Evolutionary conservation across 2,329 filamentous ascomycete species (phyloP).

Genomic region (Fusarium nurragi): DNA sequence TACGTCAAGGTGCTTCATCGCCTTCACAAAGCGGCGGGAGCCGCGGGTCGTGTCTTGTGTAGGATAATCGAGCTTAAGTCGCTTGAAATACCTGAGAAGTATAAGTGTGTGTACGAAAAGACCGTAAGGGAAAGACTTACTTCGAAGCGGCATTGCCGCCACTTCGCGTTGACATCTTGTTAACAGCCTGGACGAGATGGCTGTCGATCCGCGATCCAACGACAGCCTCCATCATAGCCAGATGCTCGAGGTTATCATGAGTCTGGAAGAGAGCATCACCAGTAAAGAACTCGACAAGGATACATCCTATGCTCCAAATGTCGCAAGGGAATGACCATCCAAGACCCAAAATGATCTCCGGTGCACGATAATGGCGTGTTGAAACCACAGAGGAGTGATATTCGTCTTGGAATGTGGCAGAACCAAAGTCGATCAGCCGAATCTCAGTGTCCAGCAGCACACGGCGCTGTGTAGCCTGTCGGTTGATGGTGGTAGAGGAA

Average conservation of each 20-base stretch:
- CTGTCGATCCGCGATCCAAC: constrained; percentile 68
- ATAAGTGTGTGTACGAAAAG: constrained; percentile 40
- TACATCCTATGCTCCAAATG: constrained; percentile 79
- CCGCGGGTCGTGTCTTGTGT: constrained; percentile 70
- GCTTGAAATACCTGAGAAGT: constrained; percentile 69
- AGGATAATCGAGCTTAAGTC: constrained; percentile 72
- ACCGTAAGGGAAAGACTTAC: constrained; percentile 53
- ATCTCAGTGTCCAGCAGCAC: constrained; percentile 76
- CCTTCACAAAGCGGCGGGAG: constrained; percentile 73
- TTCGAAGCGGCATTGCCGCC: constrained; percentile 70
- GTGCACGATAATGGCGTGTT: constrained; percentile 74
- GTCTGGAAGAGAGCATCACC: constrained; percentile 77
- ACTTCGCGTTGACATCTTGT: constrained; percentile 64
- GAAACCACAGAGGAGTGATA: constrained; percentile 78
- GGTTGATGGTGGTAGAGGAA: constrained; percentile 67
- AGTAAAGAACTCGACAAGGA: constrained; percentile 76
- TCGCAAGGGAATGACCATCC: constrained; percentile 78
- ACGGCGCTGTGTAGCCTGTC: constrained; percentile 70
- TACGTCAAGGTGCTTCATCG: constrained; percentile 75
- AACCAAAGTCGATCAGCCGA: constrained; percentile 75
- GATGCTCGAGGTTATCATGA: constrained; percentile 75
- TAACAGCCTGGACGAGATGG: constrained; percentile 61
- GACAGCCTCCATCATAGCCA: constrained; percentile 80
- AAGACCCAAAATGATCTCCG: constrained; percentile 75
- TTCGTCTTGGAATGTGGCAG: constrained; percentile 76